Evolutionary conservation across 1,284 basidiomycete species (phyloP), one percentile per base, ranked within the genome.

Genomic region (Pyrrhoderma lamaoense): DNA sequence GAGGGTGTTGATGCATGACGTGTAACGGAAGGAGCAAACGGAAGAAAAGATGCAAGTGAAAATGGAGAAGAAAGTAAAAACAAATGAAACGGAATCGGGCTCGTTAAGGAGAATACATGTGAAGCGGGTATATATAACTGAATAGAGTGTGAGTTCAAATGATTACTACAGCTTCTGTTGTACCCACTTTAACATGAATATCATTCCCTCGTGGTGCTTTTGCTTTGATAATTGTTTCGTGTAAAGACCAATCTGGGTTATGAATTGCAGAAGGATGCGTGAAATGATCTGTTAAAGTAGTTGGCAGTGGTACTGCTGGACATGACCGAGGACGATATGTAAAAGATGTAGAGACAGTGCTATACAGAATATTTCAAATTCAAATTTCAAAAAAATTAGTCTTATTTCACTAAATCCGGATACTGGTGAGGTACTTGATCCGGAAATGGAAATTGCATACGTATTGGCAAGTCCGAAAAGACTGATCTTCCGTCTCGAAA

Each of bases 81-180:
- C 37, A 87, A 56, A 63, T 85, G 74, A 64, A 85, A 87, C 0
- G 84, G 83, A 22, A 87, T 85, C 19, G 73, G 61, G 56, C 79
- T 69, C 3, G 67, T 65, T 56, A 81, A 65, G 60, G 71, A 77
- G 63, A 81, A 83, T 45, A 77, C 73, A 51, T 78, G 72, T 11
- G 77, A 75, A 1, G 73, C 62, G 8, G 83, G 79, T 13, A 82
- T 60, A 58, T 80, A 80, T 16, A 79, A 60, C 69, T 76, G n/a
- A n/a, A 27, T 16, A 40, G 14, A 5, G 21, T n/a, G 21, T 18
- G n/a, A 22, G 38, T 40, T 16, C n/a, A 18, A 8, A 40, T 5
- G 5, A 5, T 16, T 7, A 14, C 21, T 22, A 40, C 16, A 5
- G 14, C 38, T 18, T 16, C 39, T 21, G 23, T 45, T 59, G 64